Percentiles rank a stretch among this genome's conserved stretches.
Evolutionary conservation across 2,329 filamentous ascomycete species (phyloP).

Genomic region (Aquanectria penicillioides): DNA sequence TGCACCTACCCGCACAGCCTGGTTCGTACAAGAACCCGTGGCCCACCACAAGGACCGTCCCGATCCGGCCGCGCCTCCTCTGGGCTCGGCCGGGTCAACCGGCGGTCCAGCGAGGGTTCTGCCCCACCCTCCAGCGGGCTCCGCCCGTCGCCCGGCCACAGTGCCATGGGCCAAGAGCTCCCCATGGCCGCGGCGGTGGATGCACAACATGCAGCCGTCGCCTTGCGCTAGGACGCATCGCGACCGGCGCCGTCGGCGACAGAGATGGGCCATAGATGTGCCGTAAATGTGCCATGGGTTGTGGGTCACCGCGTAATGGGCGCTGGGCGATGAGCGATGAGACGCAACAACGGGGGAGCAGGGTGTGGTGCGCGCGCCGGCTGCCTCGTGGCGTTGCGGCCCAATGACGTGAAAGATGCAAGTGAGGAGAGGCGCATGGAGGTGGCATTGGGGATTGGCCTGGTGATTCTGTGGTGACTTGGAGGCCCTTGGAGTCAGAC

Average conservation of each 20-base stretch:
- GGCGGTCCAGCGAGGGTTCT: conserved; percentile 14
- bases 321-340: too few species aligned
- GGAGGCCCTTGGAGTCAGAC: too few species aligned
- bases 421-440: not conserved
- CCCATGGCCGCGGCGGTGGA: not conserved
- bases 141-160: conserved; percentile 7
- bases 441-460: not conserved
- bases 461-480: too few species aligned
- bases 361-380: conserved; percentile 22
- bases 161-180: conserved; percentile 7
- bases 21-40: not conserved
- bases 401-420: conserved; percentile 26
- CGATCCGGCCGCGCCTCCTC: not conserved
- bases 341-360: too few species aligned
- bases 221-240: conserved; percentile 13
- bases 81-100: too few species aligned
- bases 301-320: too few species aligned
- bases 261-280: too few species aligned
- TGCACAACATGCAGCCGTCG: conserved; percentile 22
- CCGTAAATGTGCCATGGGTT: too few species aligned
- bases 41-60: conserved; percentile 7
- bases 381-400: conserved; percentile 30
- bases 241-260: too few species aligned
- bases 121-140: too few species aligned
- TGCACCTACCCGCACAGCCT: conserved; percentile 11